Conservation (phyloP, 1,284 basidiomycete genomes). For the Irpex lacteus region DNA sequence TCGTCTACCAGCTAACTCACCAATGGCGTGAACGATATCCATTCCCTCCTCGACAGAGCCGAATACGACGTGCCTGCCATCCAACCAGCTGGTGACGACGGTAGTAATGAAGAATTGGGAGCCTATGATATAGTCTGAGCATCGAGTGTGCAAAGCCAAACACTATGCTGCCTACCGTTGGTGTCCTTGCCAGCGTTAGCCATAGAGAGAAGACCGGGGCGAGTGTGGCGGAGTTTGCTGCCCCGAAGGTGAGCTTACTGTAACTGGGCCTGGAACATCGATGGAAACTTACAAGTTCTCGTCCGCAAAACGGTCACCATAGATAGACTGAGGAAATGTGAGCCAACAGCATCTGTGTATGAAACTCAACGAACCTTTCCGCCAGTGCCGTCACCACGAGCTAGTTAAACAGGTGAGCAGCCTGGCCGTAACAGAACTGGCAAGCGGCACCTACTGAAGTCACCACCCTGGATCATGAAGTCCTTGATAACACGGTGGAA, state of each 20-base stretch:
- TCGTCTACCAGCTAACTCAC: slow-evolving; percentile 37
- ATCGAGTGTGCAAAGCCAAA: background rate
- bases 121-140: slow-evolving; percentile 39
- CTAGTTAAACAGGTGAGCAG: slow-evolving; percentile 21
- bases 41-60: slow-evolving; percentile 89
- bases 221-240: slow-evolving; percentile 88
- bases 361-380: slow-evolving; percentile 41
- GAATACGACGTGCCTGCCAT: slow-evolving; percentile 85
- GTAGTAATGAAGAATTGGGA: slow-evolving; percentile 91
- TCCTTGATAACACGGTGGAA: slow-evolving; percentile 74
- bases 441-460: slow-evolving; percentile 50
- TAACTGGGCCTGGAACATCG: background rate
- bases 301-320: slow-evolving; percentile 57
- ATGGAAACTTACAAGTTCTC: slow-evolving; percentile 77
- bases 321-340: slow-evolving; percentile 40
- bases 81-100: slow-evolving; percentile 73
- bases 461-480: slow-evolving; percentile 74
- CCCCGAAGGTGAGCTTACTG: background rate
- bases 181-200: slow-evolving; percentile 89
- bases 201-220: slow-evolving; percentile 87
- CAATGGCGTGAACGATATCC: slow-evolving; percentile 77
- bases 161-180: slow-evolving; percentile 52
- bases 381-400: slow-evolving; percentile 58
- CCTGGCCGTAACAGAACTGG: background rate
- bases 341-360: slow-evolving; percentile 2